Evolutionary conservation across 306 rosid genomes (phyloP).

Genomic region (Pyrus bretschneideri): DNA sequence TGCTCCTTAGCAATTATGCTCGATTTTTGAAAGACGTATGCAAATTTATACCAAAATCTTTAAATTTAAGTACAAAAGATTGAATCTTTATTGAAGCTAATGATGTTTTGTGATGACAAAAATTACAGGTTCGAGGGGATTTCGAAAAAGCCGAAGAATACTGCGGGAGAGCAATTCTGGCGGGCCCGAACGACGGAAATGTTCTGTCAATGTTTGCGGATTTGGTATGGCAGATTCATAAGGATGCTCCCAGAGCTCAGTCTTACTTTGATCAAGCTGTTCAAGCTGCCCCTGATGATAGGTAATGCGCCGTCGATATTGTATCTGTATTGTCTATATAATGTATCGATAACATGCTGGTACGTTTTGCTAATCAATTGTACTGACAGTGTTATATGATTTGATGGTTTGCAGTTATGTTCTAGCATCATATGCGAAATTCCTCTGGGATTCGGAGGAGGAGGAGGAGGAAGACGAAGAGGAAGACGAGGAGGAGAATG

Average conservation of each 20-base stretch:
- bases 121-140: constrained; percentile 50
- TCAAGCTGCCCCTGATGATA: constrained; percentile 66
- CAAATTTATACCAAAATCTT: not conserved
- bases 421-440: constrained; percentile 73
- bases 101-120: not conserved
- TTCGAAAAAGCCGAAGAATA: constrained; percentile 73
- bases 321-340: not conserved
- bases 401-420: constrained; percentile 56
- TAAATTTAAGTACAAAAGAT: not conserved
- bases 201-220: constrained; percentile 69
- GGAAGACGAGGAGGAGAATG: constrained; percentile 22
- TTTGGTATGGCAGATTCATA: constrained; percentile 63
- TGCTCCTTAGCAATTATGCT: constrained; percentile 74
- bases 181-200: constrained; percentile 58
- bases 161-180: constrained; percentile 79
- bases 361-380: constrained; percentile 6
- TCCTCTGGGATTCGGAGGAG: constrained; percentile 87
- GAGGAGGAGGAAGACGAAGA: constrained; percentile 24
- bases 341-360: not conserved
- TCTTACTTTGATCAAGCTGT: constrained; percentile 64
- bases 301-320: constrained; percentile 26
- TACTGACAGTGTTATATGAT: not conserved
- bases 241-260: constrained; percentile 73
- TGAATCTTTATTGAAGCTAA: not conserved
- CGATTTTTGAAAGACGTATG: constrained; percentile 71